A percentile compares a stretch with the other conserved stretches of the same genome.
Evolutionary conservation across 768 basidiomycete species (phyloP).

Genomic region (Phlegmacium glaucopus): DNA sequence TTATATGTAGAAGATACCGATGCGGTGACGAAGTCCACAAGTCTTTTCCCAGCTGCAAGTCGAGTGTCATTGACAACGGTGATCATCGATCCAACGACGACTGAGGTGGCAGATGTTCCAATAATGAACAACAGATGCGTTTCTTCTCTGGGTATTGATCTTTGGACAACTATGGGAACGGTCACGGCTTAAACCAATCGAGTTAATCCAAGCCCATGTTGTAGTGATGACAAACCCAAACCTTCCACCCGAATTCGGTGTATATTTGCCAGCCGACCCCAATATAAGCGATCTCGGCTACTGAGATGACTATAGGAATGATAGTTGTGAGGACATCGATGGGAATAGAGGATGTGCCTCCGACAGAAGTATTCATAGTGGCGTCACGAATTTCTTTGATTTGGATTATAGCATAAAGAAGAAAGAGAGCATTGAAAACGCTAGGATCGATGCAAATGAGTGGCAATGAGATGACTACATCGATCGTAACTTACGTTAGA

Average conservation of each 20-base stretch:
- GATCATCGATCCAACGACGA: slow-evolving; percentile 20
- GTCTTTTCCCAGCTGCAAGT: slow-evolving; percentile 44
- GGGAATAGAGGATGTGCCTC: slow-evolving; percentile 55
- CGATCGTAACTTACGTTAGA: slow-evolving; percentile 59
- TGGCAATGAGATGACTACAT: background rate
- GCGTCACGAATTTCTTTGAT: slow-evolving; percentile 69
- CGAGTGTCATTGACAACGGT: too few relatives aligned
- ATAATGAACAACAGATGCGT: slow-evolving; percentile 31
- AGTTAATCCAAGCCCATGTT: slow-evolving; percentile 18
- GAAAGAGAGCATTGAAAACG: slow-evolving; percentile 86
- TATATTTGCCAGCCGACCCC: slow-evolving; percentile 88
- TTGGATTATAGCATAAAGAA: slow-evolving; percentile 87
- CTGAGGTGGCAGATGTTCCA: slow-evolving; percentile 30
- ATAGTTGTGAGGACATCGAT: slow-evolving; percentile 69
- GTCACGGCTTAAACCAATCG: slow-evolving; percentile 23
- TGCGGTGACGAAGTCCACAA: slow-evolving; percentile 51
- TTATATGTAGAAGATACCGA: slow-evolving; percentile 18
- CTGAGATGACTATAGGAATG: slow-evolving; percentile 74
- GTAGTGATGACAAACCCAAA: slow-evolving; percentile 46
- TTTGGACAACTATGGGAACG: slow-evolving; percentile 35
- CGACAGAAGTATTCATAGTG: slow-evolving; percentile 26
- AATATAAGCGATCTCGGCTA: slow-evolving; percentile 80
- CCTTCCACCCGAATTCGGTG: slow-evolving; percentile 93
- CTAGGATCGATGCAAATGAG: slow-evolving; percentile 34
- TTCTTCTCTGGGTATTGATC: slow-evolving; percentile 34